Percentiles rank a stretch among this genome's conserved stretches.
Evolutionary conservation across 176 grass and related monocot genomes (phyloP).

Genomic region (Miscanthus lutarioriparius): DNA sequence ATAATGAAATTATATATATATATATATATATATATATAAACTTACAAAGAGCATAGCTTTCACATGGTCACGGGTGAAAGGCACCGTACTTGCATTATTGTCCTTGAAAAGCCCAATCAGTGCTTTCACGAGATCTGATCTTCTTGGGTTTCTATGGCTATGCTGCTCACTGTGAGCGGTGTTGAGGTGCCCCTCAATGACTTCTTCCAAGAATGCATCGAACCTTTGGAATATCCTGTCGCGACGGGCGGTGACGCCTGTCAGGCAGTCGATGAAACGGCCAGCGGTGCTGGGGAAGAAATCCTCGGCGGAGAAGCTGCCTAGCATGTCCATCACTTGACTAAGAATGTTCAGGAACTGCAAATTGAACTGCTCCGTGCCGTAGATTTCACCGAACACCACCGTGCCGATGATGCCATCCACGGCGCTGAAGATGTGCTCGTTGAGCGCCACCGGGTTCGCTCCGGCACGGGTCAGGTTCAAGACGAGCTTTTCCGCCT

Average conservation of each 20-base stretch:
- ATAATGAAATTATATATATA: no score
- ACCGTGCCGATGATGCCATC: slow-evolving; percentile 39
- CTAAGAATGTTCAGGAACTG: background rate
- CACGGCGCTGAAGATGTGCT: slow-evolving; percentile 13
- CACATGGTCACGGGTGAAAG: slow-evolving; percentile 21
- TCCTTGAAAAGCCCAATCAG: background rate
- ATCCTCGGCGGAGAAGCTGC: slow-evolving; percentile 22
- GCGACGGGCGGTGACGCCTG: background rate
- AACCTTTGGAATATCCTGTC: slow-evolving; percentile 5
- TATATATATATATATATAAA: no score
- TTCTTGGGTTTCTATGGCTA: no score
- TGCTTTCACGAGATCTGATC: background rate
- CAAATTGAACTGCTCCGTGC: background rate
- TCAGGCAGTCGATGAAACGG: background rate
- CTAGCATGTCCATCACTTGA: slow-evolving; percentile 8
- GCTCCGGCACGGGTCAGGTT: background rate
- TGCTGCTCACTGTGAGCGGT: no score
- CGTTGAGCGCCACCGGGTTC: background rate
- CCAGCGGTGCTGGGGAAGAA: slow-evolving; percentile 18
- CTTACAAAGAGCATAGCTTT: slow-evolving; percentile 15
- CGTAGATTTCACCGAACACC: slow-evolving; percentile 21
- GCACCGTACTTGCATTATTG: background rate
- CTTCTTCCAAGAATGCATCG: slow-evolving; percentile 15
- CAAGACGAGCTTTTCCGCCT: slow-evolving; percentile 14
- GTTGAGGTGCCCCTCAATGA: slow-evolving; percentile 16